Base-by-base conservation (phyloP, 129 eudicot genomes). In the Tagetes erecta region DNA sequence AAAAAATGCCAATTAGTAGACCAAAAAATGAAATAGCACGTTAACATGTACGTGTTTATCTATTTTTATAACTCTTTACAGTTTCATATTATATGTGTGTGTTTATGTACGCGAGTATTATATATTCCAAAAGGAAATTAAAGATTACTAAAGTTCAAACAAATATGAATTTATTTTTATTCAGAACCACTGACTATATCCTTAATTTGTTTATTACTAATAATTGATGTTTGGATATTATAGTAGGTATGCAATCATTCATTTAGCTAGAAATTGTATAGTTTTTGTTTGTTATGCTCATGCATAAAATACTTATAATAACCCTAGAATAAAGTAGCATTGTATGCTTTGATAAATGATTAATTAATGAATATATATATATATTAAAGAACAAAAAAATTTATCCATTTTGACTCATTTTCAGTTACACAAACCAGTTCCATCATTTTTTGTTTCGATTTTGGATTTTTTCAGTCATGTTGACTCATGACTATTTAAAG, bases 401-500 rank as follows among this genome's bases (percentile, higher is more conserved):
- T 38, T 56, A 40, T 55, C 40, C 30, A 56, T 41, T 72, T 40
- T 72, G 65, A 45, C 68, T 42, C 12, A 30, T 42, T 12, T 40
- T 36, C 6, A 8, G 49, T 6, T 44, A 44, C 27, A 20, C 27
- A 20, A 20, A 20, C 27, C 27, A 20, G 27, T 20, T 20, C 27
- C 27, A 20, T 20, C 27, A 20, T 20, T 20, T 20, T 20, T 20
- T 20, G 27, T 20, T 20, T 20, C 27, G 27, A 20, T 44, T 41
- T 44, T 44, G 9, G 8, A 44, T 44, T 44, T 10, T 44, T 44
- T 44, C 8, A 44, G 49, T 20, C 27, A 20, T 20, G 27, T 20
- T 20, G 27, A 20, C 27, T 20, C 27, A 20, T 20, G 27, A 20
- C 27, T 20, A 20, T 20, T 20, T 20, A 20, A 20, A 20, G 27